Conservation (phyloP, 306 rosid species). For the Acacia melanoxylon region DNA sequence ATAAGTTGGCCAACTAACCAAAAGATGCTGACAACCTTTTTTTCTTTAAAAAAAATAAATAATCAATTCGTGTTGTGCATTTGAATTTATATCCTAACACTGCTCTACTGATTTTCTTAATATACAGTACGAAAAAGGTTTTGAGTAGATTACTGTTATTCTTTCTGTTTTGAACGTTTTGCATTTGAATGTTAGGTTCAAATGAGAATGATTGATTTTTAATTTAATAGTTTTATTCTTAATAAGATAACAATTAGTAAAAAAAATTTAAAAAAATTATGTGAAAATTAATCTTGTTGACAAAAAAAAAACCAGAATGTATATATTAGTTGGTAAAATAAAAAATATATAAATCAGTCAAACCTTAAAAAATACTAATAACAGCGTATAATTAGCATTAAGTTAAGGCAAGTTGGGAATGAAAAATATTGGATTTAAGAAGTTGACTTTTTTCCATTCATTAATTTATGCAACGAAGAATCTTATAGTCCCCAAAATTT, state of each 20-base stretch:
- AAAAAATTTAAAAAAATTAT: too few relatives aligned
- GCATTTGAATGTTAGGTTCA: too few relatives aligned
- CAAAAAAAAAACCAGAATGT: background rate
- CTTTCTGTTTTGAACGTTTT: background rate
- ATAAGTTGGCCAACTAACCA: background rate
- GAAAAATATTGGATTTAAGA: background rate
- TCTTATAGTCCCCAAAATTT: background rate
- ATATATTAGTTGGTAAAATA: background rate
- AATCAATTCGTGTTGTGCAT: background rate
- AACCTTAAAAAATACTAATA: background rate
- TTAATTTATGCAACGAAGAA: background rate
- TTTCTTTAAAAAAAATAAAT: background rate
- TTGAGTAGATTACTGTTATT: background rate
- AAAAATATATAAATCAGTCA: background rate
- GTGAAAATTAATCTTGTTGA: background rate
- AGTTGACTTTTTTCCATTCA: constrained; percentile 38
- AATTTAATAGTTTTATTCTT: background rate
- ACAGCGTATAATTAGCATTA: background rate
- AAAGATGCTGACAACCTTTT: background rate
- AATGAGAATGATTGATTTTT: too few relatives aligned
- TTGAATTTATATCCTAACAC: background rate
- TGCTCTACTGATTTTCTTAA: background rate
- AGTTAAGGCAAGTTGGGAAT: constrained; percentile 5
- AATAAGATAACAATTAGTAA: background rate
- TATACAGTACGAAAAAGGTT: background rate